A percentile compares a stretch with the other conserved stretches of the same genome.
phyloP scores from a whole-genome alignment of 345 rosid genomes.

The Aquilaria yunnanensis region DNA sequence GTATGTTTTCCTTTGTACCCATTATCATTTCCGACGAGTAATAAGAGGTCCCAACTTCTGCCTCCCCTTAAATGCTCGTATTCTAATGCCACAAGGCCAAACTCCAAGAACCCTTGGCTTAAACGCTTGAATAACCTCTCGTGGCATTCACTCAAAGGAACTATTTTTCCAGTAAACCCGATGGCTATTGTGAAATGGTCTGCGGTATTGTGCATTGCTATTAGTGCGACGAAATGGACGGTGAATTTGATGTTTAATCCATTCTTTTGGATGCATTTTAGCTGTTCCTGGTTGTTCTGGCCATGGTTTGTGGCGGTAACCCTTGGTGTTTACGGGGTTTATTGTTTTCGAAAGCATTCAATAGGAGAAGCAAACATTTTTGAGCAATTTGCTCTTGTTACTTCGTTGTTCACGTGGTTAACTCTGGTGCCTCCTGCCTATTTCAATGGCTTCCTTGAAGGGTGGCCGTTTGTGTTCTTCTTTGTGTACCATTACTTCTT shows the following conservation, averaged over 20 bases:
- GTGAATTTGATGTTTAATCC: conserved; percentile 46
- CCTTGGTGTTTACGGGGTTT: conserved; percentile 49
- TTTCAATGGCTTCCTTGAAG: conserved; percentile 83
- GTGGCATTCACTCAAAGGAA: conserved; percentile 33
- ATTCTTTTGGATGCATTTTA: conserved; percentile 87
- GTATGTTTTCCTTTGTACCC: conserved; percentile 12
- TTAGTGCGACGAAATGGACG: conserved; percentile 56
- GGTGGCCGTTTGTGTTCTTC: conserved; percentile 87
- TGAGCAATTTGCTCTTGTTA: conserved; percentile 76
- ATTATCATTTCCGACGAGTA: background rate
- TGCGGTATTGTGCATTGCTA: conserved; percentile 40
- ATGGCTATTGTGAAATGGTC: conserved; percentile 48
- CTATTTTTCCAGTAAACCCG: conserved; percentile 38
- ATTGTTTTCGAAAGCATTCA: conserved; percentile 54
- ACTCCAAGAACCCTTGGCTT: conserved; percentile 30
- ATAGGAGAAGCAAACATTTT: conserved; percentile 54
- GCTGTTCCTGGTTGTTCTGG: conserved; percentile 96
- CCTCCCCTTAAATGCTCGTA: conserved; percentile 41
- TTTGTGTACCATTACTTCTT: conserved; percentile 85
- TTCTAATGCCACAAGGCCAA: conserved; percentile 35
- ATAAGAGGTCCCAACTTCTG: conserved; percentile 23
- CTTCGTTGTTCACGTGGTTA: conserved; percentile 71
- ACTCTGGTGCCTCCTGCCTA: conserved; percentile 81
- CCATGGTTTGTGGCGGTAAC: conserved; percentile 74
- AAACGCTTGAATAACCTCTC: conserved; percentile 35